Conservation (phyloP, 345 rosid genomes). For the Odontarrhena argentea region DNA sequence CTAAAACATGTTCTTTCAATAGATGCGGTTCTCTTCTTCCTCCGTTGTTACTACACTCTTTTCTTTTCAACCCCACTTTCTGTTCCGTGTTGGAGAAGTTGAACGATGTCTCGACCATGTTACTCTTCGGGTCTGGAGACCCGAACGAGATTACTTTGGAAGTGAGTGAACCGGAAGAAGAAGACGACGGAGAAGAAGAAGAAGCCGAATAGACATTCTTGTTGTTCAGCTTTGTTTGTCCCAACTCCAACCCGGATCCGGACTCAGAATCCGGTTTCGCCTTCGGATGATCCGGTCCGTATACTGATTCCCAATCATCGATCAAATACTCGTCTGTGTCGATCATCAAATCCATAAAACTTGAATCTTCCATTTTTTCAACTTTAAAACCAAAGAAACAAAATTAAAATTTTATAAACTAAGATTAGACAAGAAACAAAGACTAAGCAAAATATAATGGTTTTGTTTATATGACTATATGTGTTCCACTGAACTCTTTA, state of each 20-base stretch:
- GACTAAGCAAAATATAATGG: background rate
- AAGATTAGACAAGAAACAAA: constrained; percentile 3
- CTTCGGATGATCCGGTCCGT: background rate
- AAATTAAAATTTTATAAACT: background rate
- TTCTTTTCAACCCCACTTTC: constrained; percentile 21
- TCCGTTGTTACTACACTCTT: constrained; percentile 29
- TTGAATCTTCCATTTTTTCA: constrained; percentile 34
- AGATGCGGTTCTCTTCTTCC: constrained; percentile 39
- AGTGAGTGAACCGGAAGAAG: constrained; percentile 19
- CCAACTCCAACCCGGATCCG: constrained; percentile 12
- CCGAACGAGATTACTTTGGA: constrained; percentile 37
- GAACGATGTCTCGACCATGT: constrained; percentile 27
- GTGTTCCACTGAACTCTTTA: constrained; percentile 32
- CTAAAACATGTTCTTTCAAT: constrained; percentile 71
- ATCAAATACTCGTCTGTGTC: constrained; percentile 37
- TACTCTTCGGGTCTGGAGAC: constrained; percentile 5
- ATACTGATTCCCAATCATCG: constrained; percentile 35
- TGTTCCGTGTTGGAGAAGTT: constrained; percentile 32
- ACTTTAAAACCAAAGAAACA: background rate
- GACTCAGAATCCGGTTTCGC: background rate
- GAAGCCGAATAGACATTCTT: constrained; percentile 14
- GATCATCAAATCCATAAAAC: constrained; percentile 37
- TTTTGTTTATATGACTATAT: constrained; percentile 7
- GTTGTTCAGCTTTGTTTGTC: constrained; percentile 15
- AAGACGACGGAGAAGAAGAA: constrained; percentile 30